These are phyloP conservation scores for Isatis lusitanica DNA, from an alignment of 441 rosid species.

Conservation along the genomic window DNA sequence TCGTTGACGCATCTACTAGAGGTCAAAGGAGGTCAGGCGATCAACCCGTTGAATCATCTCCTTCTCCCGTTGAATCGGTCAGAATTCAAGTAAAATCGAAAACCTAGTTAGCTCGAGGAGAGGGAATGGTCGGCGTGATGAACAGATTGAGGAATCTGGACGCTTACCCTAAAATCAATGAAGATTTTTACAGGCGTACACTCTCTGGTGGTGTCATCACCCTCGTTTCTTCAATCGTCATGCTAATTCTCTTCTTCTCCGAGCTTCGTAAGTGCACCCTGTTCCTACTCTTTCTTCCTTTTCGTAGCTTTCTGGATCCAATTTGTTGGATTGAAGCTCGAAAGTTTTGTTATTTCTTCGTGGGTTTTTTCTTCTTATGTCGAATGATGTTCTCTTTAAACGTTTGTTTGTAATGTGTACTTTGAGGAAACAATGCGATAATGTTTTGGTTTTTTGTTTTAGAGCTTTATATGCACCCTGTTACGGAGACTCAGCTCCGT, in stretches of 20 bases:
- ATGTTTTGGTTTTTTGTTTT: slow-evolving; percentile 5
- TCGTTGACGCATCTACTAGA: slow-evolving; percentile 16
- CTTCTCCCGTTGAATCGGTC: slow-evolving; percentile 28
- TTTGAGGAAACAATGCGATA: background rate
- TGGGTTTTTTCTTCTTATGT: background rate
- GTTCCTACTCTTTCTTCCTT: too few relatives aligned
- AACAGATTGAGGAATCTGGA: slow-evolving; percentile 77
- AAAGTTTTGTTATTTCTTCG: background rate
- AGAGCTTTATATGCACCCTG: slow-evolving; percentile 82
- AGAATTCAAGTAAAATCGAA: background rate
- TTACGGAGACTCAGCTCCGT: slow-evolving; percentile 80
- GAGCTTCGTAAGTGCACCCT: slow-evolving; percentile 67
- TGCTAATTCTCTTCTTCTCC: slow-evolving; percentile 86
- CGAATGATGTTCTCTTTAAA: too few relatives aligned
- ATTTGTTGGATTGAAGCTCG: background rate
- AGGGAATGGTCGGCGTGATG: slow-evolving; percentile 34
- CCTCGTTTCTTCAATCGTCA: slow-evolving; percentile 69
- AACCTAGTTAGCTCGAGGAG: slow-evolving; percentile 9
- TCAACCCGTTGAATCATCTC: slow-evolving; percentile 31
- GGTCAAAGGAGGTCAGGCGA: slow-evolving; percentile 26
- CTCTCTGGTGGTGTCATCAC: slow-evolving; percentile 95
- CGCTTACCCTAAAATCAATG: slow-evolving; percentile 95
- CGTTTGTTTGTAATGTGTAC: background rate
- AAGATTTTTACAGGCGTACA: slow-evolving; percentile 94
- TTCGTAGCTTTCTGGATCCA: too few relatives aligned